These are phyloP conservation scores for Elsinoe ampelina DNA, from an alignment of 2,329 filamentous ascomycete genomes.

Conservation along the genomic window DNA sequence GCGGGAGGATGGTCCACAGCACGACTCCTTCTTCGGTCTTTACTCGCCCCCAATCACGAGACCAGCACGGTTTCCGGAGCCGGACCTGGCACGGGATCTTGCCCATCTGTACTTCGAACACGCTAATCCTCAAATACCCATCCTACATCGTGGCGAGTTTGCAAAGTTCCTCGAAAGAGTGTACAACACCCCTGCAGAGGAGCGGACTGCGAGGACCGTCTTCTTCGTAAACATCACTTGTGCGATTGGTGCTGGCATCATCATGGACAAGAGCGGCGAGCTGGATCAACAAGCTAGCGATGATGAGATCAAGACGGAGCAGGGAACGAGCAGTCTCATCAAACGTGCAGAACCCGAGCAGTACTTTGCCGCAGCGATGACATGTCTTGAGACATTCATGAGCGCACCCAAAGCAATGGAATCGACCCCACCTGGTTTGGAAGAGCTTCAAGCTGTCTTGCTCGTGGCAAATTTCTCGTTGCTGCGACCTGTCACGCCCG, in stretches of 20 bases:
- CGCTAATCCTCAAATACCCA: slow-evolving; percentile 90
- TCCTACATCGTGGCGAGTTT: slow-evolving; percentile 81
- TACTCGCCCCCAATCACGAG: slow-evolving; percentile 84
- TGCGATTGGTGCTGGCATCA: slow-evolving; percentile 88
- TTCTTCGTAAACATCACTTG: slow-evolving; percentile 97
- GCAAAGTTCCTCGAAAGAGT: slow-evolving; percentile 78
- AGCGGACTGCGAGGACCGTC: slow-evolving; percentile 67
- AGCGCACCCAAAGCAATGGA: slow-evolving; percentile 53
- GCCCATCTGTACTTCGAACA: slow-evolving; percentile 88
- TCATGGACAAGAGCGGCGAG: slow-evolving; percentile 50
- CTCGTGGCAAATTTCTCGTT: slow-evolving; percentile 86
- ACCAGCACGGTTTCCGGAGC: slow-evolving; percentile 73
- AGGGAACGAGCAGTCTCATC: not conserved
- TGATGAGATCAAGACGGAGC: slow-evolving; percentile 6
- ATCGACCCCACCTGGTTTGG: slow-evolving; percentile 75
- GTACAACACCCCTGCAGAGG: slow-evolving; percentile 59
- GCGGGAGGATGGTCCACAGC: slow-evolving; percentile 57
- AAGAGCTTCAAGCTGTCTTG: slow-evolving; percentile 88
- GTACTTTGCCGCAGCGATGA: slow-evolving; percentile 89
- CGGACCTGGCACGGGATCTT: slow-evolving; percentile 61
- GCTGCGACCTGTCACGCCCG: slow-evolving; percentile 80
- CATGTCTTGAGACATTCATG: slow-evolving; percentile 81
- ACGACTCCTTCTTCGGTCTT: slow-evolving; percentile 94
- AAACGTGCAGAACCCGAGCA: slow-evolving; percentile 68
- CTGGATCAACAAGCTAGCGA: slow-evolving; percentile 11